Evolutionary conservation across 2,329 filamentous ascomycete genomes (phyloP), one percentile per base, ranked within the genome.

Genomic region (Paracoccidioides brasiliensis): DNA sequence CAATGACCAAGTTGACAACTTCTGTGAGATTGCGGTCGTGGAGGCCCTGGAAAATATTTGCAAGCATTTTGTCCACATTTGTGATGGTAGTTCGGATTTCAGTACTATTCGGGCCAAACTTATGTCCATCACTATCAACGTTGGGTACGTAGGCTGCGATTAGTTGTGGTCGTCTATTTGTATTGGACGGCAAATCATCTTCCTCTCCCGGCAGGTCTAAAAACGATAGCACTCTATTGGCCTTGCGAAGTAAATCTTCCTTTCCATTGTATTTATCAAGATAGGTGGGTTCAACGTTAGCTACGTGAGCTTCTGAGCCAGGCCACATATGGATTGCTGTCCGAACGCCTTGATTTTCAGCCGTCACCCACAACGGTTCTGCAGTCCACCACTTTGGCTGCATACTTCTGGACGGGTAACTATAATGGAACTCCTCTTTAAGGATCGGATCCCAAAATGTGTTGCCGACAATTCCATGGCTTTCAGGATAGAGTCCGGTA

Each of bases 311-410:
- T 72, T 98, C 93, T 45, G 88, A 94, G 2, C 93, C 93, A 1
- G 93, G 93, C 93, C 93, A 98, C 93, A 98, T 98, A 69, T 98
- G 93, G 32, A 98, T 83, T 0, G 89, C 93, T 35, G 84, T 83
- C 56, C 81, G 80, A 37, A 94, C 76, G 5, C 86, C 86, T 62
- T 89, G 85, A 56, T 80, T 81, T 73, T 97, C 93, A 4, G 91
- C 91, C 1, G 91, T 94, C 32, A 86, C 85, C 93, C 93, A 98
- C 35, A 98, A 77, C 0, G 93, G 93, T 68, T 97, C 90, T 3
- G 90, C 93, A 43, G 80, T 83, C 91, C 93, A 98, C 91, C 93
- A 98, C 67, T 91, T 88, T 0, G 87, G 76, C 61, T 91, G 82
- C 71, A 95, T 80, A 61, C 88, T 93, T 55, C 81, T 78, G 1